These are phyloP conservation scores for Daedalea quercina DNA, from an alignment of 768 basidiomycete genomes.

Conservation along the genomic window DNA sequence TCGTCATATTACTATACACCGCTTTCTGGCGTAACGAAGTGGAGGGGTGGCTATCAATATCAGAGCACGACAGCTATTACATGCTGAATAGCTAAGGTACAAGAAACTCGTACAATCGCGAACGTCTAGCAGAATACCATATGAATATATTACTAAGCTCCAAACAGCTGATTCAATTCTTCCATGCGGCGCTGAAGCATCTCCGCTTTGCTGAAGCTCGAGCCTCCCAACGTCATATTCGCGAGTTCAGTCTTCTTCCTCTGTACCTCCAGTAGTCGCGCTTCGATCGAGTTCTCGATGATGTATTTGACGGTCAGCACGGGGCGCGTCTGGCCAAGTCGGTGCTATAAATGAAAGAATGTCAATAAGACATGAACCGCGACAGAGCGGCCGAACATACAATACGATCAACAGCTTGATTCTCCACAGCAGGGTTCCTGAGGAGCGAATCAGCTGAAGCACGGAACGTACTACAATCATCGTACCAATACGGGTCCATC, in stretches of 20 bases:
- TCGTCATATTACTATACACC: too few relatives aligned
- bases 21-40: too few relatives aligned
- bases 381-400: slow-evolving; percentile 39
- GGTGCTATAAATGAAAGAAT: slow-evolving; percentile 61
- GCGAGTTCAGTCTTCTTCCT: slow-evolving; percentile 91
- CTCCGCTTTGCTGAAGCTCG: slow-evolving; percentile 83
- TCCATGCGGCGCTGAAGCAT: slow-evolving; percentile 83
- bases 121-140: slow-evolving; percentile 7
- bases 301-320: slow-evolving; percentile 92
- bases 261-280: slow-evolving; percentile 87
- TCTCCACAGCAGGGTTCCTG: slow-evolving; percentile 96
- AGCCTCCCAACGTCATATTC: slow-evolving; percentile 80
- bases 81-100: background rate
- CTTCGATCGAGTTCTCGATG: slow-evolving; percentile 92
- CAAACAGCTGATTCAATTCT: slow-evolving; percentile 75
- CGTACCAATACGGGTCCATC: slow-evolving; percentile 93
- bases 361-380: background rate
- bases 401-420: slow-evolving; percentile 96
- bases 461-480: background rate
- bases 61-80: background rate
- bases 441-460: background rate
- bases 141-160: slow-evolving; percentile 19
- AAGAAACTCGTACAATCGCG: background rate
- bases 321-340: slow-evolving; percentile 88
- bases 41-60: too few relatives aligned